These are phyloP conservation scores for Excoecaria cochinchinensis DNA, from an alignment of 345 rosid genomes.

Conservation along the genomic window DNA sequence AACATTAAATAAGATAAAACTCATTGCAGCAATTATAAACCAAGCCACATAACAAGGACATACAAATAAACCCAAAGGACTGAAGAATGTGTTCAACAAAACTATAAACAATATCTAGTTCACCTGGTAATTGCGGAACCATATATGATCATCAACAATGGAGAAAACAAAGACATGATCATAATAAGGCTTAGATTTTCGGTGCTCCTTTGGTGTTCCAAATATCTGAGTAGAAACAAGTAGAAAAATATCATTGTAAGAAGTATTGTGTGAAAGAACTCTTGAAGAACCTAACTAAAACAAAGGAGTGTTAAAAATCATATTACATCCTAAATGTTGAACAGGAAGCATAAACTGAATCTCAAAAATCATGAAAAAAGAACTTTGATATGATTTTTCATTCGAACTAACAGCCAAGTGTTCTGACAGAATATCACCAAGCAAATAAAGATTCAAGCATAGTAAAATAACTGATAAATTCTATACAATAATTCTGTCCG, in stretches of 20 bases:
- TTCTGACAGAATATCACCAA: not conserved
- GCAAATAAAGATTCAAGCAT: not conserved
- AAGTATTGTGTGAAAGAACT: not conserved
- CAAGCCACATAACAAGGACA: not conserved
- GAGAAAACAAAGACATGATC: constrained; percentile 97
- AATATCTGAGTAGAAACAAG: constrained; percentile 48
- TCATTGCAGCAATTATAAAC: not conserved
- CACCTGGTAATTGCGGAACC: constrained; percentile 99
- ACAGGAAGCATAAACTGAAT: not conserved
- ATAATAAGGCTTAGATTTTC: constrained; percentile 90
- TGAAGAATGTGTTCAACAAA: not conserved
- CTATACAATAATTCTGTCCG: not conserved
- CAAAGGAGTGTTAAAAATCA: not conserved
- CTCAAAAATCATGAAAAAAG: not conserved
- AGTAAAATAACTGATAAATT: not conserved
- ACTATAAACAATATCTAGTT: not conserved
- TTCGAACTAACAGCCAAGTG: not conserved
- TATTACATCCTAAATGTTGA: not conserved
- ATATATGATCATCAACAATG: constrained; percentile 88
- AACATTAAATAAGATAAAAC: not conserved
- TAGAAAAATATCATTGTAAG: not conserved
- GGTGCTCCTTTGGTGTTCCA: constrained; percentile 87
- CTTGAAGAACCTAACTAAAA: not conserved
- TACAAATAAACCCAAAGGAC: not conserved
- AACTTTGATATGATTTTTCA: not conserved